Conservation (phyloP, 148 eudicot species). For the Nepenthes gracilis region DNA sequence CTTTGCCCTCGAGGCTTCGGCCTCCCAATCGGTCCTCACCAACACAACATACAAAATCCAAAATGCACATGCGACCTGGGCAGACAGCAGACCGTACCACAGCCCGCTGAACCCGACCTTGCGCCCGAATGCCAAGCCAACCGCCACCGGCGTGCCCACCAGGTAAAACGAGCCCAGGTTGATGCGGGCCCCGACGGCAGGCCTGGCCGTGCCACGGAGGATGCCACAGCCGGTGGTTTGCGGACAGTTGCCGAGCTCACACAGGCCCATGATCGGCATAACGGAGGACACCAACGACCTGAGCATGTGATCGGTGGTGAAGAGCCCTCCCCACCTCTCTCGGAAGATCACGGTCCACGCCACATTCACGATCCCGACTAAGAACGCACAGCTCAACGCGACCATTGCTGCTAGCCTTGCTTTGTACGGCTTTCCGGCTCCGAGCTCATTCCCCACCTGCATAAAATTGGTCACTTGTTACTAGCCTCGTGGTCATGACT, state of each 20-base stretch:
- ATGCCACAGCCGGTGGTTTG: constrained; percentile 96
- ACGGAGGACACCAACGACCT: constrained; percentile 62
- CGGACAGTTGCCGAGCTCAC: constrained; percentile 96
- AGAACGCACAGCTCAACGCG: constrained; percentile 66
- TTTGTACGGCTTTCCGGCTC: constrained; percentile 87
- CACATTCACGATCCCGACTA: constrained; percentile 54
- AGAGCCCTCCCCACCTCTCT: constrained; percentile 59
- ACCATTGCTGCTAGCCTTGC: constrained; percentile 82
- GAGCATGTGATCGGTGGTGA: constrained; percentile 55
- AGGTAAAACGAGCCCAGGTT: constrained; percentile 79
- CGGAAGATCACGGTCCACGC: constrained; percentile 59
- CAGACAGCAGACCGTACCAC: constrained; percentile 81
- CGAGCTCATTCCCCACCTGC: constrained; percentile 92
- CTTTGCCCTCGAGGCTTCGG: constrained; percentile 54
- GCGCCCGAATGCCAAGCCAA: constrained; percentile 60
- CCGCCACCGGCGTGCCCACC: constrained; percentile 84
- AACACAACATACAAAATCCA: constrained; percentile 48
- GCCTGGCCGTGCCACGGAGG: constrained; percentile 82
- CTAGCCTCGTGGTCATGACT: too few species aligned
- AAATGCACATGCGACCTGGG: constrained; percentile 64
- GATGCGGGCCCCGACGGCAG: constrained; percentile 74
- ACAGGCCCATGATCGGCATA: constrained; percentile 81
- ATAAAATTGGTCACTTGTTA: constrained; percentile 4
- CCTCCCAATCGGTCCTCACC: constrained; percentile 73
- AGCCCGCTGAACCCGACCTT: constrained; percentile 64